Conservation (phyloP, 345 rosid genomes). For the Adansonia digitata region DNA sequence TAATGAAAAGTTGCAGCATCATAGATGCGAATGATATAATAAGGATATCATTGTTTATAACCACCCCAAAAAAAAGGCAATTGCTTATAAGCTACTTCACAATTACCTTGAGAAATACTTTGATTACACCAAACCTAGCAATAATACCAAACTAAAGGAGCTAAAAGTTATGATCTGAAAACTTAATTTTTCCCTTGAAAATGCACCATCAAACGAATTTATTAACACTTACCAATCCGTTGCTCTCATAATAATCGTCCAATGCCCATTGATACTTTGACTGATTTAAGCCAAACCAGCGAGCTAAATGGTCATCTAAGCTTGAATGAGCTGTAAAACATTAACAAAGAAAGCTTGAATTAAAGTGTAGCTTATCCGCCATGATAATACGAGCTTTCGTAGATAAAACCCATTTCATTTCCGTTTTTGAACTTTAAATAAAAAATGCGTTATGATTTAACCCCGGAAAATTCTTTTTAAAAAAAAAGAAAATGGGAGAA, state of each 20-base stretch:
- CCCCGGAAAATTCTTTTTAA: not conserved
- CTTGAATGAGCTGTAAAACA: conserved; percentile 75
- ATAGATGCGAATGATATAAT: not conserved
- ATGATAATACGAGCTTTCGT: not conserved
- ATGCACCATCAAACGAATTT: not conserved
- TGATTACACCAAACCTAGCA: conserved; percentile 15
- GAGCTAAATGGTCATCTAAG: conserved; percentile 90
- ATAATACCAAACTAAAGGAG: not conserved
- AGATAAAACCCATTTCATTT: not conserved
- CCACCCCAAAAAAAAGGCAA: not conserved
- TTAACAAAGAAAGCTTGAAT: not conserved
- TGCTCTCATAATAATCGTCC: conserved; percentile 84
- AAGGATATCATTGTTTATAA: not conserved
- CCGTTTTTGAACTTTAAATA: not conserved
- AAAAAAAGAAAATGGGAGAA: not conserved
- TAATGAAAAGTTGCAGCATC: no score
- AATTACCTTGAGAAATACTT: conserved; percentile 11
- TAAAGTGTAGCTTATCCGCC: not conserved
- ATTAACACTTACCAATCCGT: conserved; percentile 57
- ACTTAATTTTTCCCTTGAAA: not conserved
- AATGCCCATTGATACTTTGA: conserved; percentile 99
- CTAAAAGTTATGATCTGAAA: not conserved
- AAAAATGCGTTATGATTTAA: not conserved
- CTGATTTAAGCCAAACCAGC: conserved; percentile 96
- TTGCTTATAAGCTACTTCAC: conserved; percentile 30